Evolutionary conservation across 495 filamentous ascomycete species (phyloP).

Genomic region (Trichoderma reesei): DNA sequence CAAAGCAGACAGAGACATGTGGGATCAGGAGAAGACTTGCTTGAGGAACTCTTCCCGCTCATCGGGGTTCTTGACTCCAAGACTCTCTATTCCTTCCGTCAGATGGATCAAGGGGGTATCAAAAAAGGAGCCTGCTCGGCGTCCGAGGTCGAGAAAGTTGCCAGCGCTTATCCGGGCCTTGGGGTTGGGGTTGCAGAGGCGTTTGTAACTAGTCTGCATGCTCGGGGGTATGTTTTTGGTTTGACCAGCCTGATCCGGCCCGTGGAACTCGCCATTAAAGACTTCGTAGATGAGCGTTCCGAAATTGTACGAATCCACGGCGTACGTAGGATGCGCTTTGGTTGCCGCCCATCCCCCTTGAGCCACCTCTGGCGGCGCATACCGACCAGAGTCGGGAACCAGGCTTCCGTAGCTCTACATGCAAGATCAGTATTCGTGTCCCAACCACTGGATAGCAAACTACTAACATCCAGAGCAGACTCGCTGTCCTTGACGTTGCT

Average conservation of each 20-base stretch:
- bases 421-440: background rate
- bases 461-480: constrained; percentile 77
- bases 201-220: constrained; percentile 85
- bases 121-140: constrained; percentile 75
- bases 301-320: constrained; percentile 79
- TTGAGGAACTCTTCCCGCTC: constrained; percentile 82
- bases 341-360: constrained; percentile 83
- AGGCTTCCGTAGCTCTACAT: constrained; percentile 71
- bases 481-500: constrained; percentile 95
- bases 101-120: constrained; percentile 84
- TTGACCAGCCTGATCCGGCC: constrained; percentile 65
- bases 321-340: constrained; percentile 70
- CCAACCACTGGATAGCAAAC: background rate
- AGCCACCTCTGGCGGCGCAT: constrained; percentile 74
- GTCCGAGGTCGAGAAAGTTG: constrained; percentile 85
- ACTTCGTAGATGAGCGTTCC: constrained; percentile 79
- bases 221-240: constrained; percentile 77
- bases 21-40: constrained; percentile 32
- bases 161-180: constrained; percentile 75
- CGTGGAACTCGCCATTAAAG: constrained; percentile 73
- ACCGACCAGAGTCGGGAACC: constrained; percentile 70
- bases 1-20: constrained; percentile 5
- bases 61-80: constrained; percentile 74
- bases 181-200: constrained; percentile 77
- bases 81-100: constrained; percentile 81